These are phyloP conservation scores for Chaetoscypha palmicola DNA, from an alignment of 2,329 filamentous ascomycete species.

Conservation along the genomic window DNA sequence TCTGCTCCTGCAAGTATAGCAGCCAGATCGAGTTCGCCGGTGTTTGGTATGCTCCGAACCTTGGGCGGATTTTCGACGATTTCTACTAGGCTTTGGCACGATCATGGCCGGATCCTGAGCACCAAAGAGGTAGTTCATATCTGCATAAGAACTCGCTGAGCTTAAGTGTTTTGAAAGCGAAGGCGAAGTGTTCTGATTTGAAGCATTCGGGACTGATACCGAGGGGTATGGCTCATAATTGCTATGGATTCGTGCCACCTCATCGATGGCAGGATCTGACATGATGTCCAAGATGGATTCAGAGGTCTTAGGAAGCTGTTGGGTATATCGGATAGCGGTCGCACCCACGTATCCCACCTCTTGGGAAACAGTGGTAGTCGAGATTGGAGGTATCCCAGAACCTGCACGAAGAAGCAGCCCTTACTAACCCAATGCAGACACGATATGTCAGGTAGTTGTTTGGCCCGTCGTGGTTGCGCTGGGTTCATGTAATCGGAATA, in stretches of 20 bases:
- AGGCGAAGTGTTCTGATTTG: slow-evolving; percentile 5
- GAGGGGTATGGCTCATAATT: slow-evolving; percentile 5
- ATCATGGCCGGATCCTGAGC: slow-evolving; percentile 26
- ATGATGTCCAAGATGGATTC: too few relatives aligned
- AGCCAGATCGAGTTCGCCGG: slow-evolving; percentile 85
- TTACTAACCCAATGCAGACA: not conserved
- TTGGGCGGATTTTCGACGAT: slow-evolving; percentile 26
- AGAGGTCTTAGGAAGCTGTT: too few relatives aligned
- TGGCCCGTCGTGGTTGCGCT: too few relatives aligned
- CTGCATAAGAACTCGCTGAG: slow-evolving; percentile 26
- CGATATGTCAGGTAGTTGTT: not conserved
- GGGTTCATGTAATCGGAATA: too few relatives aligned
- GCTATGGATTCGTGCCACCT: slow-evolving; percentile 7
- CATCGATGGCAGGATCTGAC: slow-evolving; percentile 11
- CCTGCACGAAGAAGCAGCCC: not conserved
- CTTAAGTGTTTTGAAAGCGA: slow-evolving; percentile 17
- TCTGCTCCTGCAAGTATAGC: slow-evolving; percentile 82
- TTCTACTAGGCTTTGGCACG: slow-evolving; percentile 23
- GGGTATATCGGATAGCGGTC: too few relatives aligned
- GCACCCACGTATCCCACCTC: too few relatives aligned
- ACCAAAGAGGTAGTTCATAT: slow-evolving; percentile 28
- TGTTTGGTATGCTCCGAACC: slow-evolving; percentile 63
- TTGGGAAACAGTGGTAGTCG: not conserved
- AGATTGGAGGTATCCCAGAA: slow-evolving; percentile 2
- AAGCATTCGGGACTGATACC: slow-evolving; percentile 6